Percentiles rank a stretch among this genome's conserved stretches.
These are phyloP conservation scores for Diaporthe ampelina DNA, from an alignment of 2,329 filamentous ascomycete genomes.

Conservation along the genomic window DNA sequence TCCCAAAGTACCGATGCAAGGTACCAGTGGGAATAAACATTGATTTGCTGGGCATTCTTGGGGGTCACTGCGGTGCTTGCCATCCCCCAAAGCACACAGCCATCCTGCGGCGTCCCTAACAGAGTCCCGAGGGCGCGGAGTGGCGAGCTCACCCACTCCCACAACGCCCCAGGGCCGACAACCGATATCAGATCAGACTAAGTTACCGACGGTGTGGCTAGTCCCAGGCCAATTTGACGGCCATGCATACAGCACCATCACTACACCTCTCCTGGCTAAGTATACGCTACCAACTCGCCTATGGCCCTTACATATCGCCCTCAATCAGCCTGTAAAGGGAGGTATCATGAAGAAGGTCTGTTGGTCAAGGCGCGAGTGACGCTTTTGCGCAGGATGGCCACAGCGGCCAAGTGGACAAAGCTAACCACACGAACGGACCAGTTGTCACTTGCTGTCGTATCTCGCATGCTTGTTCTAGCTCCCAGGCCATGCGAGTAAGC, in stretches of 20 bases:
- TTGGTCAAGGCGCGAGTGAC: not conserved
- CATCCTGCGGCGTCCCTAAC: no score
- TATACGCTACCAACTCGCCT: not conserved
- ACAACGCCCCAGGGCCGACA: conserved; percentile 11
- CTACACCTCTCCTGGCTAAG: not conserved
- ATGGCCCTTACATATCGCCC: not conserved
- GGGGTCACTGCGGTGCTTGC: no score
- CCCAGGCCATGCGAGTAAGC: conserved; percentile 36
- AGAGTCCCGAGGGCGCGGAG: no score
- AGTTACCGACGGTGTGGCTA: conserved; percentile 10
- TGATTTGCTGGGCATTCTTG: no score
- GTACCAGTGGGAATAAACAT: no score
- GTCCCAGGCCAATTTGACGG: conserved; percentile 4
- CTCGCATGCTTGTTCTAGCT: conserved; percentile 8
- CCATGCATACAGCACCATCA: not conserved
- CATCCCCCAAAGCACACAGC: no score
- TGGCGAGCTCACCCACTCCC: no score
- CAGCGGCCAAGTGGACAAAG: conserved; percentile 18
- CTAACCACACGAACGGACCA: not conserved
- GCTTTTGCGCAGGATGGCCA: conserved; percentile 8
- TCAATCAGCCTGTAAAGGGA: not conserved
- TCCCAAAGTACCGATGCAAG: not conserved
- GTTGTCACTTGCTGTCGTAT: not conserved
- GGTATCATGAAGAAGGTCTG: not conserved
- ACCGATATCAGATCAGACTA: conserved; percentile 34